A percentile compares a stretch with the other conserved stretches of the same genome.
Conservation (phyloP, 169 alveolate species). For the Amoebophrya sp. region DNA sequence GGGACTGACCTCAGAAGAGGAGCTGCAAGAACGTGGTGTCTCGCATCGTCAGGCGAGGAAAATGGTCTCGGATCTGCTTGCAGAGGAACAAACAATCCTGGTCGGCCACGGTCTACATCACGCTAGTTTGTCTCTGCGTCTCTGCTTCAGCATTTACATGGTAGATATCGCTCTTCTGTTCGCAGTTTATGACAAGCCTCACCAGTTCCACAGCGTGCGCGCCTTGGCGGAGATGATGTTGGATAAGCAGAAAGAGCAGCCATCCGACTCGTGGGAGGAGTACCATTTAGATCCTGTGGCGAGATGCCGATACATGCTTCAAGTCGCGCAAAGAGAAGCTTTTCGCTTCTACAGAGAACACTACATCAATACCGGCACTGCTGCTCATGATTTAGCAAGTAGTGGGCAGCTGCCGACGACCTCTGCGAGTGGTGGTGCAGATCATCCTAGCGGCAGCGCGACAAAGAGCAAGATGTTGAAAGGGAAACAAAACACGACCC, state of each 20-base stretch:
- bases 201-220: slow-evolving; percentile 21
- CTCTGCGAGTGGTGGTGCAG: background rate
- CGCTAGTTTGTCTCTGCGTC: background rate
- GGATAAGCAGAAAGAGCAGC: background rate
- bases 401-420: background rate
- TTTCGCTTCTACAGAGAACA: background rate
- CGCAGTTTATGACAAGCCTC: background rate
- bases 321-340: background rate
- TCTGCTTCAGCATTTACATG: background rate
- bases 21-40: background rate
- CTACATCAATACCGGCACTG: background rate
- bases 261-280: background rate
- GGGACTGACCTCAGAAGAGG: background rate
- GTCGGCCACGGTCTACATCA: background rate
- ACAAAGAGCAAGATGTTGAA: background rate
- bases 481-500: background rate
- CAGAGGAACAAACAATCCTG: slow-evolving; percentile 3
- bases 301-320: background rate
- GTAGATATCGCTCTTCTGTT: background rate
- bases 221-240: background rate
- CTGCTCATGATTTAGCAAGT: background rate
- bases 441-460: background rate
- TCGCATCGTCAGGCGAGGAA: background rate
- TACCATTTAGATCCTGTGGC: background rate
- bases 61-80: background rate